Conservation (phyloP, 306 rosid species). For the Castanospermum australe region DNA sequence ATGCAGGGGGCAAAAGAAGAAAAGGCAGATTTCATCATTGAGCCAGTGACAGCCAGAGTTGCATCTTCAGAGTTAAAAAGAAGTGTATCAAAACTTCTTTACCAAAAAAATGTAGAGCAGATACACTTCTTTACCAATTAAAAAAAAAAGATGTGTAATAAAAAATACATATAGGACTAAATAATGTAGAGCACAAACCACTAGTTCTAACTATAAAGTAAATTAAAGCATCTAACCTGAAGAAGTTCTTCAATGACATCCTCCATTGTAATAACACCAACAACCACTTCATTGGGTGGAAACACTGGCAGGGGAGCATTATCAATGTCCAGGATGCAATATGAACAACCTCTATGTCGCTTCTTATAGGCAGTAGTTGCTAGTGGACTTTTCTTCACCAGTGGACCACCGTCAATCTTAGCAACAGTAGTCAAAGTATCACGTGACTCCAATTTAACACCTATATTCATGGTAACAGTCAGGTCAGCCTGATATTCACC, state of each 20-base stretch:
- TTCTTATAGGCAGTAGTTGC: conserved; percentile 76
- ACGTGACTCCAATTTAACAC: conserved; percentile 40
- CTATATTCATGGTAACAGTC: conserved; percentile 35
- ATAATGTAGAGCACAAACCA: conserved; percentile 11
- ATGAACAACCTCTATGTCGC: conserved; percentile 93
- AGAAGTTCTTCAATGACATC: conserved; percentile 99
- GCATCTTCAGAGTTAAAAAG: conserved; percentile 12
- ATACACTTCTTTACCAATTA: no score
- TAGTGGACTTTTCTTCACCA: conserved; percentile 59
- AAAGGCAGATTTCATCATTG: neutral
- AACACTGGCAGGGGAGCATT: conserved; percentile 74
- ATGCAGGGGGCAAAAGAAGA: neutral
- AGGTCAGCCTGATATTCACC: conserved; percentile 27
- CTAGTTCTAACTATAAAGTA: neutral
- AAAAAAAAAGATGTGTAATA: conserved; percentile 7
- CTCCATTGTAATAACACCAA: conserved; percentile 97
- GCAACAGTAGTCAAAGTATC: conserved; percentile 34
- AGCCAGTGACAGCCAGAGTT: conserved; percentile 16
- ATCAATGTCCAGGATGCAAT: conserved; percentile 84
- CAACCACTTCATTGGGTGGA: conserved; percentile 75
- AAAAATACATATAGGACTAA: conserved; percentile 6
- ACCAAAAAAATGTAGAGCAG: no score
- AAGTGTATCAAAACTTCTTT: conserved; percentile 21
- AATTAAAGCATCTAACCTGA: conserved; percentile 63
- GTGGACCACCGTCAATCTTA: conserved; percentile 45